A percentile compares a stretch with the other conserved stretches of the same genome.
These are phyloP conservation scores for Wickerhamiella occidentalis DNA, from an alignment of 805 yeast species.

Conservation along the genomic window DNA sequence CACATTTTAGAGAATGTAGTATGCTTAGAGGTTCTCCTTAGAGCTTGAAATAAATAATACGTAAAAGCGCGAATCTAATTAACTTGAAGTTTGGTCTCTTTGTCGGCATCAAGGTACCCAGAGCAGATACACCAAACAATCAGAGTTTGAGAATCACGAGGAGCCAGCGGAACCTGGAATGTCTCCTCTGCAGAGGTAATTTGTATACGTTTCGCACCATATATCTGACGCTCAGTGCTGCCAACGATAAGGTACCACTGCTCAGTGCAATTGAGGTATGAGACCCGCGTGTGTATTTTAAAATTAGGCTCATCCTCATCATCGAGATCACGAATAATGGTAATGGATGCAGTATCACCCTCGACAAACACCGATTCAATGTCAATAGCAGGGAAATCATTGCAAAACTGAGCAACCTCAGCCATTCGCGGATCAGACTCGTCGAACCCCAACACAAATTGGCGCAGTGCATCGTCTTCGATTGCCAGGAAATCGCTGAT, in stretches of 20 bases:
- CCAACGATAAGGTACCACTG: slow-evolving; percentile 83
- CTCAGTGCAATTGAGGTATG: slow-evolving; percentile 2
- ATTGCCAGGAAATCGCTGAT: slow-evolving; percentile 66
- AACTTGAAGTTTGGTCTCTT: slow-evolving; percentile 35
- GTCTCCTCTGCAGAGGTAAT: slow-evolving; percentile 40
- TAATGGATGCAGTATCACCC: slow-evolving; percentile 35
- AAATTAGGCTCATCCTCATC: slow-evolving; percentile 32
- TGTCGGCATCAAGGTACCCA: slow-evolving; percentile 85
- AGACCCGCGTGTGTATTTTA: background rate
- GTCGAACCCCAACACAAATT: slow-evolving; percentile 44
- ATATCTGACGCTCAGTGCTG: slow-evolving; percentile 44
- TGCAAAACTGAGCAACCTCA: slow-evolving; percentile 76
- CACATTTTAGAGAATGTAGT: no score
- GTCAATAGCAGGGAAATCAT: slow-evolving; percentile 80
- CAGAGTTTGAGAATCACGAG: slow-evolving; percentile 40
- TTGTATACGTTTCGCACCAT: slow-evolving; percentile 57
- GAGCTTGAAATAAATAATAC: no score
- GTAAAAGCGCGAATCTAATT: background rate
- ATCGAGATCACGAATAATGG: slow-evolving; percentile 35
- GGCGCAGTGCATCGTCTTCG: slow-evolving; percentile 57
- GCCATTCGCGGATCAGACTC: slow-evolving; percentile 35
- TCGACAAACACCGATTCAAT: slow-evolving; percentile 33
- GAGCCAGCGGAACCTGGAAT: slow-evolving; percentile 31
- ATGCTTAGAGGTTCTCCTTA: no score
- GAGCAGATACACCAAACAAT: slow-evolving; percentile 83